Conservation (phyloP, 1,284 basidiomycete species). For the Sutorius eximius region DNA sequence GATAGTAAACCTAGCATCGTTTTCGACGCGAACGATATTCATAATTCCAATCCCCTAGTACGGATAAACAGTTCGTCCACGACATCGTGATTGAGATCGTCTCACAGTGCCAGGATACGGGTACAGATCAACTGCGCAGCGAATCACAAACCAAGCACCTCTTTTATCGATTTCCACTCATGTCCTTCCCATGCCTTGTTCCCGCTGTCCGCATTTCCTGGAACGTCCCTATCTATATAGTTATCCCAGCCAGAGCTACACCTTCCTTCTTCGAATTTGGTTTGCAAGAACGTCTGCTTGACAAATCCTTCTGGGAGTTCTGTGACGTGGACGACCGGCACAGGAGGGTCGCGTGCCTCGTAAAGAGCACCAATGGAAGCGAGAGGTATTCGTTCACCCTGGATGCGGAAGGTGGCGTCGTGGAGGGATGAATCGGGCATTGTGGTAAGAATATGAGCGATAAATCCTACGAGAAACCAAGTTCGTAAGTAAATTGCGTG, state of each 20-base stretch:
- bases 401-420: conserved; percentile 35
- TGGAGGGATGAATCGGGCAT: conserved; percentile 32
- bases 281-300: conserved; percentile 34
- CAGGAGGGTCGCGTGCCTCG: conserved; percentile 17
- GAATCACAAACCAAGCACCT: conserved; percentile 26
- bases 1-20: neutral
- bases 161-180: conserved; percentile 29
- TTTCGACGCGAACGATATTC: neutral
- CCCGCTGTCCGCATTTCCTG: conserved; percentile 24
- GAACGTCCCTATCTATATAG: conserved; percentile 25
- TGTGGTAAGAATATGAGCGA: conserved; percentile 38
- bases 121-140: neutral
- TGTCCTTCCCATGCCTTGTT: conserved; percentile 33
- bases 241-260: conserved; percentile 36
- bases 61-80: neutral
- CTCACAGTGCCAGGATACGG: neutral
- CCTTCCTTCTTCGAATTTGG: conserved; percentile 24
- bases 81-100: neutral
- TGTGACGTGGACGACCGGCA: conserved; percentile 23
- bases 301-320: conserved; percentile 32
- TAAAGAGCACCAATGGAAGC: conserved; percentile 26
- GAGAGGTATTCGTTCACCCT: conserved; percentile 38
- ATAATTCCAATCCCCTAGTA: neutral
- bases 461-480: conserved; percentile 25
- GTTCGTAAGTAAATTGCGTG: neutral